phyloP scores from a whole-genome alignment of 73 alveolate genomes.

The Effrenium voratum region DNA sequence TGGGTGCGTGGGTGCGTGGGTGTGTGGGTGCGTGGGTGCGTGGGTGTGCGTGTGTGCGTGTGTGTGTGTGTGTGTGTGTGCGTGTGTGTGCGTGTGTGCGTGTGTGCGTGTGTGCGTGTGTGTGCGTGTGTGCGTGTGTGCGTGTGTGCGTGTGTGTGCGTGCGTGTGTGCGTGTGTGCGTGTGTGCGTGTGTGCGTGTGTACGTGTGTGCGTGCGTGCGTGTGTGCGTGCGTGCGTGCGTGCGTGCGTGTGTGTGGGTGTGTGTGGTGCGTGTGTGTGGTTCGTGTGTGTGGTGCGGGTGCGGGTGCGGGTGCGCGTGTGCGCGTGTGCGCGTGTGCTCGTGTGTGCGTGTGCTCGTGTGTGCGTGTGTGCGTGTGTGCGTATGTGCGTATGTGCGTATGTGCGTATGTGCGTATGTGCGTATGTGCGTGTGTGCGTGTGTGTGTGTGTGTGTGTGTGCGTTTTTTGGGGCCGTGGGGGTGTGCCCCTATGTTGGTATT shows the following conservation, averaged over 20 bases:
- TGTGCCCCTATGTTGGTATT: no score
- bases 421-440: neutral
- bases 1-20: no score
- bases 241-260: neutral
- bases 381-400: no score
- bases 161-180: neutral
- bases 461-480: no score
- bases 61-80: slow-evolving; percentile 12
- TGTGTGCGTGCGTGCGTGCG: neutral
- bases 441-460: no score
- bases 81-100: neutral
- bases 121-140: neutral
- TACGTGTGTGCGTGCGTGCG: neutral
- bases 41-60: neutral
- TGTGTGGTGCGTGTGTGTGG: neutral
- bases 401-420: neutral
- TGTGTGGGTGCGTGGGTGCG: no score
- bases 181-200: neutral
- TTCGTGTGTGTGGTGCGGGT: no score
- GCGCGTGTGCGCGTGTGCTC: neutral
- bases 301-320: neutral
- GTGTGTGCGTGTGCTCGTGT: neutral
- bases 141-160: neutral
- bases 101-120: neutral
- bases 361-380: no score